Evolutionary conservation across 2,329 filamentous ascomycete genomes (phyloP).

Genomic region (Neopestalotiopsis sp.): DNA sequence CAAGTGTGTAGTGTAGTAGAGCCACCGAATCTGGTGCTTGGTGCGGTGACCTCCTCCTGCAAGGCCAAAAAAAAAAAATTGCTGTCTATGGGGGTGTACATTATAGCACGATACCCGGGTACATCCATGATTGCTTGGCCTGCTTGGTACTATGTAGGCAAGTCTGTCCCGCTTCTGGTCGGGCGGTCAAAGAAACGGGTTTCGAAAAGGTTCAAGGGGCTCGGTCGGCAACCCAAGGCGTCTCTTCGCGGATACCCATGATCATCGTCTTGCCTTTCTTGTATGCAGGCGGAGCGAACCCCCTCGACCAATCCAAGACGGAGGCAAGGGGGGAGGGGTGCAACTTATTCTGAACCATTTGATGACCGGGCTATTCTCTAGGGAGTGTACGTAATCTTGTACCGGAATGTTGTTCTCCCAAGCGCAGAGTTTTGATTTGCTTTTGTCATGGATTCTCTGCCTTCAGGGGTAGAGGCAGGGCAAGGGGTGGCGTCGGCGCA

Average conservation of each 20-base stretch:
- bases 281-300: slow-evolving; percentile 20
- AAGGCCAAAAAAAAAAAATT: slow-evolving; percentile 27
- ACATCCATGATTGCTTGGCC: no score
- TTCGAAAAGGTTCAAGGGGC: slow-evolving; percentile 37
- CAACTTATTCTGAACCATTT: not conserved
- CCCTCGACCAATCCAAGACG: not conserved
- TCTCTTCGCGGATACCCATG: slow-evolving; percentile 34
- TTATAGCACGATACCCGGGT: slow-evolving; percentile 26
- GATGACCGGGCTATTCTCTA: not conserved
- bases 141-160: no score
- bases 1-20: not conserved
- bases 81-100: slow-evolving; percentile 25
- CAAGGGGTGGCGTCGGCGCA: slow-evolving; percentile 8
- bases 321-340: not conserved
- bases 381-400: slow-evolving; percentile 6
- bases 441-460: slow-evolving; percentile 4
- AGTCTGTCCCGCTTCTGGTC: slow-evolving; percentile 34
- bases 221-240: slow-evolving; percentile 33
- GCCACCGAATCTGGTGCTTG: slow-evolving; percentile 23
- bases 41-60: slow-evolving; percentile 32
- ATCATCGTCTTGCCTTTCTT: slow-evolving; percentile 36
- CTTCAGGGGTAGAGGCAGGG: not conserved
- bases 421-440: slow-evolving; percentile 10
- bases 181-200: slow-evolving; percentile 39
- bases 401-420: slow-evolving; percentile 5